Evolutionary conservation across 352 stramenopile genomes (phyloP), one percentile per base, ranked within the genome.

Genomic region (Phytophthora parvispora): DNA sequence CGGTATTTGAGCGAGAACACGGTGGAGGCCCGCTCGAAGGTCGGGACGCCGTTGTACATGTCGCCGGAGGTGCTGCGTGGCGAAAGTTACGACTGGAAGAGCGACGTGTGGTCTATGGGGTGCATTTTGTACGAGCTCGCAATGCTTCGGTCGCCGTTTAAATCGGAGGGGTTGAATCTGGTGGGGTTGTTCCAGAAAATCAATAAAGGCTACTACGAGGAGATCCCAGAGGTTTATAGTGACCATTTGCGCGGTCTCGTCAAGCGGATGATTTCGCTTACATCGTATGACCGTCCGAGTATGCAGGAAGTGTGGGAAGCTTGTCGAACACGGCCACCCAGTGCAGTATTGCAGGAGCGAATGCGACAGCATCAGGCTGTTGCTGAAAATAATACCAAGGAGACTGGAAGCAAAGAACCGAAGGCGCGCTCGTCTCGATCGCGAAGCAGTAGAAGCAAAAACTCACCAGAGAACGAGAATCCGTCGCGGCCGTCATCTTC

Each of bases 91-190:
- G 93, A 98, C 66, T 98, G 90, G 90, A 99, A 98, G 70, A 97
- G 87, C 59, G 97, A 99, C 70, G 90, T 99, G 4, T 99, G 97
- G 97, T 96, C 81, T 31, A 83, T 99, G 36, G 97, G 97, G 4
- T 99, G 97, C 65, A 93, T 99, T 51, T 81, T 99, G 28, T 99
- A 99, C 73, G 97, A 99, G 72, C 80, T 99, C 4, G 93, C 93
- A 6, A 97, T 97, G 90, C 84, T 99, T 13, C 85, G 89, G 3
- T 98, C 94, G 20, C 97, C 97, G 13, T 99, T 99, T 72, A 99
- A 98, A 62, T 86, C 84, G 6, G 92, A 98, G 62, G 93, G 91
- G 0, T 77, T 98, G 22, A 97, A 97, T 49, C 79, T 98, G 4
- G 94, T 95, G 31, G 86, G 87, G 0, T 77, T 99, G 15, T 99